Percentiles rank a stretch among this genome's conserved stretches.
phyloP scores from a whole-genome alignment of 2,329 filamentous ascomycete species.

The Neonectria sp. region DNA sequence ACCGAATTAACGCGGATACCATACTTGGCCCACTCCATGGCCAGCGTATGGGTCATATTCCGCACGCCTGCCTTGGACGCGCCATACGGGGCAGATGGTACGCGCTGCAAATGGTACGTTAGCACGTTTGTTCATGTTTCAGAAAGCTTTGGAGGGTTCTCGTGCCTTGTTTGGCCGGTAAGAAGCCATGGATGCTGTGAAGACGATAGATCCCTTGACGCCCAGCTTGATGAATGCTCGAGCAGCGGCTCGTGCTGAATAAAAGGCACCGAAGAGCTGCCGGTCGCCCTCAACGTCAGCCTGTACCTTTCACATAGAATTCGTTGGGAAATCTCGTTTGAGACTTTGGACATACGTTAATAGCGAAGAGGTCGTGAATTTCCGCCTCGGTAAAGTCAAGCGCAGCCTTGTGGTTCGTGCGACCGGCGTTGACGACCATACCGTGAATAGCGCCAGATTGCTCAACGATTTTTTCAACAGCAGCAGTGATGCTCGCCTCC shows the following conservation, averaged over 20 bases:
- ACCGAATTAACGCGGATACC: constrained; percentile 51
- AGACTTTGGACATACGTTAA: constrained; percentile 27
- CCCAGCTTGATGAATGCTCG: constrained; percentile 56
- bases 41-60: constrained; percentile 57
- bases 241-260: constrained; percentile 61
- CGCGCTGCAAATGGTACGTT: constrained; percentile 1
- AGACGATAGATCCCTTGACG: constrained; percentile 57
- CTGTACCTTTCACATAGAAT: no score
- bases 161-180: constrained; percentile 63
- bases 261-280: constrained; percentile 59
- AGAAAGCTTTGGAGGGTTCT: background rate
- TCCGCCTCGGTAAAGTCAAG: constrained; percentile 56
- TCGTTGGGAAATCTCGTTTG: no score
- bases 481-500: constrained; percentile 57
- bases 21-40: constrained; percentile 64
- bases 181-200: constrained; percentile 64
- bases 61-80: constrained; percentile 60
- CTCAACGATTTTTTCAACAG: constrained; percentile 58
- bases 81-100: constrained; percentile 60
- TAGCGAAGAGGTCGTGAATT: constrained; percentile 54
- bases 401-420: constrained; percentile 67
- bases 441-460: constrained; percentile 58
- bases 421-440: constrained; percentile 67
- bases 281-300: background rate
- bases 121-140: background rate